Conservation (phyloP, 2,329 filamentous ascomycete genomes). For the Epichloe elymi region DNA sequence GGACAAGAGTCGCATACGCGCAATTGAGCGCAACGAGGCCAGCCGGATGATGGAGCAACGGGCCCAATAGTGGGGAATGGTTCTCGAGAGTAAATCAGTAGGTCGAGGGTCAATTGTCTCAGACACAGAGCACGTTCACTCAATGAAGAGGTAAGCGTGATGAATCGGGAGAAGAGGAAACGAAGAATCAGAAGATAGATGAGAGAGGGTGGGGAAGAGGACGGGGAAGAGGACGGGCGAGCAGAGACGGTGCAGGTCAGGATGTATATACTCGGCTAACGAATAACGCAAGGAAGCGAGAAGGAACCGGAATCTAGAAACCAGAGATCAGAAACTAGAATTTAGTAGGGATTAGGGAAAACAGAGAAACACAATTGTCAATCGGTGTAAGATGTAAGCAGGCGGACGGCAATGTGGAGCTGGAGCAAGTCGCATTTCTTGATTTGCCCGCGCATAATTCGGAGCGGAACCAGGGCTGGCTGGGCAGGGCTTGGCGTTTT, state of each 20-base stretch:
- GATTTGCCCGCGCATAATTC: not conserved
- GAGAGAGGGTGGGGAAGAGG: not conserved
- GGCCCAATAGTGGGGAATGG: not conserved
- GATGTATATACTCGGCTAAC: conserved; percentile 1
- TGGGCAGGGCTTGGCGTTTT: too few relatives aligned
- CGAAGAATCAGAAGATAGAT: not conserved
- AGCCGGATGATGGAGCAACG: not conserved
- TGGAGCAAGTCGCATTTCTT: not conserved
- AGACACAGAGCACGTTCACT: conserved; percentile 3
- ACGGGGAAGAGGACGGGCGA: too few relatives aligned
- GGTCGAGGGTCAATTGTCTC: not conserved
- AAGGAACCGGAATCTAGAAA: not conserved
- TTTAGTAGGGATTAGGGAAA: not conserved
- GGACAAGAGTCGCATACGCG: not conserved
- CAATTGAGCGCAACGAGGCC: not conserved
- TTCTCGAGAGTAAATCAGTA: not conserved
- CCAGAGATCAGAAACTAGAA: not conserved
- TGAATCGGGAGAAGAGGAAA: not conserved
- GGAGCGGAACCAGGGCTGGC: not conserved
- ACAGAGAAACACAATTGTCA: not conserved
- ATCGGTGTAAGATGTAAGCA: not conserved
- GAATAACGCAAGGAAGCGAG: not conserved
- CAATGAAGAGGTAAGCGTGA: conserved; percentile 1
- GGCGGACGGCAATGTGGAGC: conserved; percentile 1
- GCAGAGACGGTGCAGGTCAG: not conserved